Evolutionary conservation across 441 rosid genomes (phyloP).

Genomic region (Jatropha podagrica): DNA sequence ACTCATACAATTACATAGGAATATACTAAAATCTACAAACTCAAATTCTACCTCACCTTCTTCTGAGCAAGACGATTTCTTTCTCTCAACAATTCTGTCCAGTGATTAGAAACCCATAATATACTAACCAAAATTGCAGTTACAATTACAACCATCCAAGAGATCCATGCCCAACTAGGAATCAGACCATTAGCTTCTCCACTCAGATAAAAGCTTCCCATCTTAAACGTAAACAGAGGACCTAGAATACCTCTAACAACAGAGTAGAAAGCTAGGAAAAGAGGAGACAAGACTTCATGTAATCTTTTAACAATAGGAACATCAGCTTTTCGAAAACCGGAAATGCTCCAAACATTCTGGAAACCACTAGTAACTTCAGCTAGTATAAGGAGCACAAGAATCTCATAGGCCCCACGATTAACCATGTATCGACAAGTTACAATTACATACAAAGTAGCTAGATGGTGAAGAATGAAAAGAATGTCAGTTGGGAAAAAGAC

Average conservation of each 20-base stretch:
- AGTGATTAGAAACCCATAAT: conserved; percentile 54
- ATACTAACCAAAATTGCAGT: conserved; percentile 58
- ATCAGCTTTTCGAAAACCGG: conserved; percentile 40
- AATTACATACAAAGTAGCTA: conserved; percentile 71
- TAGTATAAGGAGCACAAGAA: conserved; percentile 56
- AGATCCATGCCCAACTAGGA: conserved; percentile 80
- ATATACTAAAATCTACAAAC: neutral
- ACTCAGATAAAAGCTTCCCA: conserved; percentile 44
- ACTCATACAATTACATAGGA: neutral
- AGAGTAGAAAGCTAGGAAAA: conserved; percentile 51
- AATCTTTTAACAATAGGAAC: conserved; percentile 43
- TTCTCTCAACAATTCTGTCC: conserved; percentile 53
- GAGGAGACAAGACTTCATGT: conserved; percentile 46
- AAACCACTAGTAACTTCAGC: conserved; percentile 77
- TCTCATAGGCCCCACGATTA: conserved; percentile 55
- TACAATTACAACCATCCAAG: conserved; percentile 68
- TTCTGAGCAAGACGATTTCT: conserved; percentile 30
- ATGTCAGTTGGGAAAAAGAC: conserved; percentile 54
- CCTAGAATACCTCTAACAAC: conserved; percentile 66
- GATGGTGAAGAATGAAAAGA: conserved; percentile 83
- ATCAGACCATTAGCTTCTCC: conserved; percentile 42
- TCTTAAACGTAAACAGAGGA: conserved; percentile 52
- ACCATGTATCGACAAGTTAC: conserved; percentile 64
- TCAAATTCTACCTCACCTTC: conserved; percentile 28
- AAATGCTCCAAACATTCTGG: conserved; percentile 71